phyloP scores from a whole-genome alignment of 148 eudicot genomes.

The Persicaria maculosa region DNA sequence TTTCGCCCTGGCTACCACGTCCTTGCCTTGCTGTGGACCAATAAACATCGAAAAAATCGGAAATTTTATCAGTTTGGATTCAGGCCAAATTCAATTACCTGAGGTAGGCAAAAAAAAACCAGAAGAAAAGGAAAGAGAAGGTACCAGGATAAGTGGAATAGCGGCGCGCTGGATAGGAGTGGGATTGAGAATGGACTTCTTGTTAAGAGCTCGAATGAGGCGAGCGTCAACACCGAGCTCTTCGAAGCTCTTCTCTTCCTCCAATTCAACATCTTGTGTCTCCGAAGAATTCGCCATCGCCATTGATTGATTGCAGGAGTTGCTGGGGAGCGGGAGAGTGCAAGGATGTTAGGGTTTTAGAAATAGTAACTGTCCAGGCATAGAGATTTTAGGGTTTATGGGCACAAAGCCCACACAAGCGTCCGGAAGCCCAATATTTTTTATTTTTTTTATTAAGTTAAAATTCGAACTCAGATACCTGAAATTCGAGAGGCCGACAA shows the following conservation, averaged over 20 bases:
- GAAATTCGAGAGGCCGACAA: no score
- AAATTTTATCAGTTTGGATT: neutral
- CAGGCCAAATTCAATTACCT: neutral
- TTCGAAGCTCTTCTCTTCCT: constrained; percentile 60
- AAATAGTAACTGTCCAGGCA: no score
- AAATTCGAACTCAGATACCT: no score
- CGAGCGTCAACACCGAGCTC: constrained; percentile 69
- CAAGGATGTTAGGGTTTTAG: no score
- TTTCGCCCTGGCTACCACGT: constrained; percentile 89
- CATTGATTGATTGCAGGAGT: neutral
- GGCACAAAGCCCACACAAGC: no score
- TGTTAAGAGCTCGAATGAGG: constrained; percentile 58
- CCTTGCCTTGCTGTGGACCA: constrained; percentile 70
- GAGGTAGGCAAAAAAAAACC: neutral
- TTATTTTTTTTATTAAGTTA: no score
- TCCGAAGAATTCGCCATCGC: neutral
- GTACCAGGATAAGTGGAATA: constrained; percentile 70
- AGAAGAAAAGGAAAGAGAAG: neutral
- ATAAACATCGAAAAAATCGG: neutral
- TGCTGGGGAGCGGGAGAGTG: neutral
- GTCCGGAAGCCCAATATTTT: no score
- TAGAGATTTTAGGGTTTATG: no score
- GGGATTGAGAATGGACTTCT: constrained; percentile 53
- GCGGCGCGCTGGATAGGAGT: constrained; percentile 79
- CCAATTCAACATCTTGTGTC: neutral